These are phyloP conservation scores for Xylariaceae sp. DNA, from an alignment of 2,329 filamentous ascomycete genomes.

Conservation along the genomic window DNA sequence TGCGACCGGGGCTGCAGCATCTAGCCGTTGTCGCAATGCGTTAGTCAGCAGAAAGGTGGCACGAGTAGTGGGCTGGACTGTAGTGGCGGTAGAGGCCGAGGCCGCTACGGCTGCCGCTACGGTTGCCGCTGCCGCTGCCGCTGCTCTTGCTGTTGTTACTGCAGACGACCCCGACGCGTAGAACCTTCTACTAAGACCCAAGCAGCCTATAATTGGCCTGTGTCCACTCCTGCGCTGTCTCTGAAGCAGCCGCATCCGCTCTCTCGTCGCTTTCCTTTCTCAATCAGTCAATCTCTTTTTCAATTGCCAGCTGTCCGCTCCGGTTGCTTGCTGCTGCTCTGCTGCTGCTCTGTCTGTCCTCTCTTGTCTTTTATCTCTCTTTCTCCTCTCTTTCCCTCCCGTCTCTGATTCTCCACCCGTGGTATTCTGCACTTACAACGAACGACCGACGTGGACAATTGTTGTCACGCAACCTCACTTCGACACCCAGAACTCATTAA, in stretches of 20 bases:
- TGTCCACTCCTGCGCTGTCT: conserved; percentile 22
- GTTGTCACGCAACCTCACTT: background rate
- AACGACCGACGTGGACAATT: conserved; percentile 8
- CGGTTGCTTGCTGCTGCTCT: background rate
- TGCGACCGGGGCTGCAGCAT: background rate
- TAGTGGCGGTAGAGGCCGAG: background rate
- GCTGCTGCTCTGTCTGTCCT: background rate
- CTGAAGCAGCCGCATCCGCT: conserved; percentile 24
- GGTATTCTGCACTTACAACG: background rate
- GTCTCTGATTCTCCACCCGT: background rate
- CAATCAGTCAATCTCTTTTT: conserved; percentile 1
- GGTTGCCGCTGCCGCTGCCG: background rate
- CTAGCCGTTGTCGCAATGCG: background rate
- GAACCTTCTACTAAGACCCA: conserved; percentile 34
- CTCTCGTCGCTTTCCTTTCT: background rate
- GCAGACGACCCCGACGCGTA: conserved; percentile 13
- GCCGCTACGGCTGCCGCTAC: background rate
- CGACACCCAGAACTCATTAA: background rate
- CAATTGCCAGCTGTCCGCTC: conserved; percentile 5
- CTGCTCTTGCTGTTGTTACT: background rate
- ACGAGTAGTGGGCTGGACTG: background rate
- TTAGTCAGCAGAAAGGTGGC: background rate
- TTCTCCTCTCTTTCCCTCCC: background rate
- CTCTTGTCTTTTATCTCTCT: background rate
- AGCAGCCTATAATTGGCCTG: conserved; percentile 32